Percentiles rank a stretch among this genome's conserved stretches.
These are phyloP conservation scores for Arxiozyma heterogenica DNA, from an alignment of 1,139 yeast genomes.

Conservation along the genomic window DNA sequence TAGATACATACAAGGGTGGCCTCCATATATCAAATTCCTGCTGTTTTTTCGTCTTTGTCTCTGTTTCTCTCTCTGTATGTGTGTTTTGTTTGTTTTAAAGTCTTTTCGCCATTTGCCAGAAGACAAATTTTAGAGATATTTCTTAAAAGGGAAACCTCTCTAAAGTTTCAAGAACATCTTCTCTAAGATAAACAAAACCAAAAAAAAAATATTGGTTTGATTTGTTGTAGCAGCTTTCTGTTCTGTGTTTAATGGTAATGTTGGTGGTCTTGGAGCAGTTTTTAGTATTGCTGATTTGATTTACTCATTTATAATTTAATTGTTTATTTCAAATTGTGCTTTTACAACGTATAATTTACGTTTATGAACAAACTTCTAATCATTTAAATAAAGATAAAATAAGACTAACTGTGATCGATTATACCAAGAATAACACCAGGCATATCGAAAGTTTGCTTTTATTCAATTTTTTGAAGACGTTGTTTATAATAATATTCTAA, in stretches of 20 bases:
- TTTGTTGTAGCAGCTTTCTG: too few species aligned
- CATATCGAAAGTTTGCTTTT: too few species aligned
- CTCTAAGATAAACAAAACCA: too few species aligned
- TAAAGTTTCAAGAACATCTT: not conserved
- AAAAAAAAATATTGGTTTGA: not conserved
- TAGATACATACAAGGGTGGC: too few species aligned
- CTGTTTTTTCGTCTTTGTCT: not conserved
- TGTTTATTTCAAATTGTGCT: too few species aligned
- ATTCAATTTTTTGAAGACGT: not conserved
- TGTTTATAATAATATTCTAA: not conserved
- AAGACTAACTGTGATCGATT: not conserved
- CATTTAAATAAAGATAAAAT: not conserved
- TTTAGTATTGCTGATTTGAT: too few species aligned
- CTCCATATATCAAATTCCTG: too few species aligned
- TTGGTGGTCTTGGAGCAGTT: too few species aligned
- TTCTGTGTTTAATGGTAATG: not conserved
- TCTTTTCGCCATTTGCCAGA: not conserved
- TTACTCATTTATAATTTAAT: too few species aligned
- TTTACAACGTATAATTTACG: too few species aligned
- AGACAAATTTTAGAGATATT: not conserved
- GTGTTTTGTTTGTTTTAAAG: not conserved
- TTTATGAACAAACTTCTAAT: too few species aligned
- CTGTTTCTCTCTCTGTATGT: not conserved
- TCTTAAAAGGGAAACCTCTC: not conserved
- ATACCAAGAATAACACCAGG: not conserved